Base-by-base conservation (phyloP, 2,329 filamentous ascomycete genomes). In the Exophiala sideris region DNA sequence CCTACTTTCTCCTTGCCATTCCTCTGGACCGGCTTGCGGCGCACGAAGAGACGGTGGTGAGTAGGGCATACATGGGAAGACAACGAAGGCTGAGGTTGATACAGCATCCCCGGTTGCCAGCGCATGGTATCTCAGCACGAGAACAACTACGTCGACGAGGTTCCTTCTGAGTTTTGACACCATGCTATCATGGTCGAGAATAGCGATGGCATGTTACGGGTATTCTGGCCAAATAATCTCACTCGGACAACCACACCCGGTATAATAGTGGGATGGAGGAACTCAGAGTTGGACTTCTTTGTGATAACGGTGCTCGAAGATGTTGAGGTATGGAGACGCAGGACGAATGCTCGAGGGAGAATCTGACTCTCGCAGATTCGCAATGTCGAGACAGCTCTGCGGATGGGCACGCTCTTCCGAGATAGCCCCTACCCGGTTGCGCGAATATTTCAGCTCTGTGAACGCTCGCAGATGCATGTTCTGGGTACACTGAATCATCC, bases 221-320 rank as follows among this genome's bases (percentile, higher is more conserved):
- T 99, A 76, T 97, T 99, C 77, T 99, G 94, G 94, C 95, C 94
- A 66, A 88, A 88, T 67, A 91, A 95, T 74, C 84, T 89, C 67
- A 80, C 82, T 50, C 81, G 79, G 71, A 88, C 86, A 51, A 82
- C 84, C 63, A 79, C 82, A 53, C 83, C 89, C 39, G 94, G 92
- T 41, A 88, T 96, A 57, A 84, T 99, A 61, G 88, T 99, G 44
- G 94, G 94, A 67, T 99, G 92, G 90, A 85, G 88, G 66, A 99
- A 99, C 71, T 96, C 92, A 35, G 86, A 87, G 45, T 77, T 91
- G 48, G 94, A 99, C 72, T 78, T 97, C 44, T 88, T 97, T 66
- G 91, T 97, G 35, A 85, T 97, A 46, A 86, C 90, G 21, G 83
- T 97, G 44, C 76, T 99, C 58, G 89, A 95, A 67, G 88, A 94